Conservation (phyloP, 2,329 filamentous ascomycete genomes). For the Colletotrichum limetticola region DNA sequence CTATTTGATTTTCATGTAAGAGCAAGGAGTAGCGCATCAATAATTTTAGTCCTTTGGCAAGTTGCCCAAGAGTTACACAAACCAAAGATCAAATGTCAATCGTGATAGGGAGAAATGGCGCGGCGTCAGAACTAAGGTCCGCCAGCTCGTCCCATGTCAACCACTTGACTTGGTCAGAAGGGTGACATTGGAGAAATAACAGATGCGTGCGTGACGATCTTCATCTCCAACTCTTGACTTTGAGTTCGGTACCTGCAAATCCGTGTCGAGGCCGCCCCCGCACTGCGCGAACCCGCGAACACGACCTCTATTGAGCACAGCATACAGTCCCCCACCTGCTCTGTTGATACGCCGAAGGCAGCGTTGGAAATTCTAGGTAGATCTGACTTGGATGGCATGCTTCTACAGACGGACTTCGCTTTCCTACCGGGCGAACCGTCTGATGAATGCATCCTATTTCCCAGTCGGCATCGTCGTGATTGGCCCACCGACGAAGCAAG, state of each 20-base stretch:
- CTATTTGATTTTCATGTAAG: conserved; percentile 1
- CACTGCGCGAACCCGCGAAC: conserved; percentile 8
- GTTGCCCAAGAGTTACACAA: background rate
- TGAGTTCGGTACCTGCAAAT: background rate
- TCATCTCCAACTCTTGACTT: conserved; percentile 14
- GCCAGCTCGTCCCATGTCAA: conserved; percentile 1
- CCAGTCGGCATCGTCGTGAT: background rate
- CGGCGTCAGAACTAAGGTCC: background rate
- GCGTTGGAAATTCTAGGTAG: background rate
- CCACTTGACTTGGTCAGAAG: conserved; percentile 24
- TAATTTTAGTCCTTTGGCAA: background rate
- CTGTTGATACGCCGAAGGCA: background rate
- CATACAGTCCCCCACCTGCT: background rate
- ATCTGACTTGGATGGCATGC: background rate
- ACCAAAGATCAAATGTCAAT: background rate
- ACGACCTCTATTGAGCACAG: background rate
- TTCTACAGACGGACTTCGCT: background rate
- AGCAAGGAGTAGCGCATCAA: background rate
- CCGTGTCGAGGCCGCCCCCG: background rate
- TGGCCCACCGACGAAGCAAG: background rate
- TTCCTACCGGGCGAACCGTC: background rate
- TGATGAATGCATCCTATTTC: background rate
- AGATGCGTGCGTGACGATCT: conserved; percentile 16
- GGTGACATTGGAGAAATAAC: conserved; percentile 3
- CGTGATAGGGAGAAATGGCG: background rate